phyloP scores from a whole-genome alignment of 495 filamentous ascomycete genomes.

The Lentithecium fluviatile region DNA sequence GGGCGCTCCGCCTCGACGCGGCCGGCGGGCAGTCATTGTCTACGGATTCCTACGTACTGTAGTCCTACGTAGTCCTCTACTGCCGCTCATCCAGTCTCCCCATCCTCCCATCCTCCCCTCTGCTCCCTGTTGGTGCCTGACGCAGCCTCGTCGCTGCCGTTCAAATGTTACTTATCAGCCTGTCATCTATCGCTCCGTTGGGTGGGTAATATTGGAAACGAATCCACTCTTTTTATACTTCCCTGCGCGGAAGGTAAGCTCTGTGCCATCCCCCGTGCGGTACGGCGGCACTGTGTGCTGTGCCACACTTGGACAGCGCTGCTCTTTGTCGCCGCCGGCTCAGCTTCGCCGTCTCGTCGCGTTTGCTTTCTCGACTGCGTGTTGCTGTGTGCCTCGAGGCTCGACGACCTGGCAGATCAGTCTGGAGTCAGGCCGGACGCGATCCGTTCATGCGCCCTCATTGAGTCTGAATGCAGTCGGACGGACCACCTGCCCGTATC shows the following conservation, averaged over 20 bases:
- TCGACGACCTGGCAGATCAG: too few species aligned
- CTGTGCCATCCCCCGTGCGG: background rate
- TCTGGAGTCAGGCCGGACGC: constrained; percentile 1
- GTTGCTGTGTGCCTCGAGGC: too few species aligned
- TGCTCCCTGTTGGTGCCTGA: constrained; percentile 7
- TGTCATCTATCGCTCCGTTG: constrained; percentile 2
- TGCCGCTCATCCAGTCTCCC: background rate
- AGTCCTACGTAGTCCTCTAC: too few species aligned
- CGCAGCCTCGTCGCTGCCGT: background rate
- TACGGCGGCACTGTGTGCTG: too few species aligned
- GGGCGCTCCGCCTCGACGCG: background rate
- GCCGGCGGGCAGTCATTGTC: background rate
- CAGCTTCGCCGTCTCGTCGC: constrained; percentile 8
- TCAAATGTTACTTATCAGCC: background rate
- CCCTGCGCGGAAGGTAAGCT: constrained; percentile 3
- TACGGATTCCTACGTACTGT: too few species aligned
- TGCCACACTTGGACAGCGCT: constrained; percentile 16
- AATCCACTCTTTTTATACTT: constrained; percentile 15
- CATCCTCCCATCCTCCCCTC: background rate
- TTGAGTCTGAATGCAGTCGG: background rate
- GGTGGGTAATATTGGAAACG: constrained; percentile 25
- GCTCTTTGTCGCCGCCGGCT: background rate
- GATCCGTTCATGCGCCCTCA: constrained; percentile 6
- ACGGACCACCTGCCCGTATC: constrained; percentile 3
- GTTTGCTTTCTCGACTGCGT: too few species aligned